Evolutionary conservation across 352 stramenopile species (phyloP), one percentile per base, ranked within the genome.

Genomic region (Pythium dissotocum): DNA sequence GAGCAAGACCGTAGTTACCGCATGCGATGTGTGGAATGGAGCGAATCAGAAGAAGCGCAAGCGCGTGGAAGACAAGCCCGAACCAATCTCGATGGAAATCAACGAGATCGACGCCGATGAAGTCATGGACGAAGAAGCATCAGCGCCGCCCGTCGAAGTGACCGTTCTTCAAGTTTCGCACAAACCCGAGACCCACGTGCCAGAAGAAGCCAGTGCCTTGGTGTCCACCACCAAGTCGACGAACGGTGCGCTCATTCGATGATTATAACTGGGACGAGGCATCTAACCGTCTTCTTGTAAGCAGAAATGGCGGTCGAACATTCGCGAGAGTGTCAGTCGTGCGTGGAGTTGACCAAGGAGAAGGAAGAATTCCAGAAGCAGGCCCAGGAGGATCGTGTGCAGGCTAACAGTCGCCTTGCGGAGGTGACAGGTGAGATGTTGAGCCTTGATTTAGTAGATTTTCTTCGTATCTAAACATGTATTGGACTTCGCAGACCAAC

Each of bases 31-130:
- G 30, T 83, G 61, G 77, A 75, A 66, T 18, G 40, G 64, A 21
- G 32, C 38, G 9, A 76, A 78, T 5, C 51, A 65, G 6, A 87
- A 77, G 64, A 88, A 88, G 49, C 70, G 76, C 12, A 85, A 87
- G 49, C 80, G 73, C 24, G 53, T 62, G 7, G 54, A 44, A 14
- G 40, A 38, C 5, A 24, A 1, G 9, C 2, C 18, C 38, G 21
- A 44, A 9, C 36, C 42, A 24, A 53, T 18, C 2, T 21, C 26
- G 53, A 24, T 10, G 7, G 36, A 16, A 16, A 33, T 54, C 42
- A 49, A 49, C 4, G 51, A 52, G 24, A 36, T 33, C 18, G 40
- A 42, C 28, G 14, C 5, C 8, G 24, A 52, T 33, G n/a, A 26
- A 40, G 14, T 21, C 38, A 32, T 38, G 12, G 56, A 54, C 6